Base-by-base conservation (phyloP, 768 basidiomycete genomes). In the Amanita pallidorosea region DNA sequence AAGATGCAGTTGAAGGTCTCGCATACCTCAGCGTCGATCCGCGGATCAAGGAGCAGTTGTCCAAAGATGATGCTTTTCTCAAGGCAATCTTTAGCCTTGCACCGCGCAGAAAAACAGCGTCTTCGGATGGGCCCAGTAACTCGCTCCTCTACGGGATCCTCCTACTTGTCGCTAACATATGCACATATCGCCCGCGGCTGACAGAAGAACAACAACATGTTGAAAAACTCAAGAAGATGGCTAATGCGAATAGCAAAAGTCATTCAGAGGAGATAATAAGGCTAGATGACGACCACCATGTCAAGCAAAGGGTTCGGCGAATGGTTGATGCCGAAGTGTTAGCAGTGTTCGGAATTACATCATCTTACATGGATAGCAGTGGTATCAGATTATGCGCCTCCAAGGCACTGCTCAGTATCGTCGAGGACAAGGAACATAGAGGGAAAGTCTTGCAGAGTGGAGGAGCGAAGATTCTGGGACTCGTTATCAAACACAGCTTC, bases 171-270 rank as follows among this genome's bases (percentile, higher is more conserved):
- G 67, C 75, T 54, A 93, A 96, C 61, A 62, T 96, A 34, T 81
- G 81, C 42, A 67, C 74, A 9, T 85, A 85, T 61, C 81, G 76
- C 46, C 83, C 85, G 7, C 77, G 72, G 11, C 68, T 92, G 18
- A 84, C 76, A 7, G 81, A 87, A 47, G 92, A 96, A 63, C 83
- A 95, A 60, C 71, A 74, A 27, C 91, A 96, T 60, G 75, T 95
- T 4, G 80, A 83, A 49, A 88, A 83, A 61, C 70, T 97, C 35
- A 79, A 79, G 56, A 73, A 71, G 45, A 88, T 97, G 84, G 79
- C 92, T 2, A 72, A 76, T 44, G 53, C 67, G 7, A 47, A 25
- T 53, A 56, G 65, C 42, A 65, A 65, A 23, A 63, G 67, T 38
- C 57, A 54, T 27, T 48, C 60, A 51, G 64, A 60, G 58, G 67